Conservation (phyloP, 2,329 filamentous ascomycete genomes). For the Akanthomyces uredinophilus region DNA sequence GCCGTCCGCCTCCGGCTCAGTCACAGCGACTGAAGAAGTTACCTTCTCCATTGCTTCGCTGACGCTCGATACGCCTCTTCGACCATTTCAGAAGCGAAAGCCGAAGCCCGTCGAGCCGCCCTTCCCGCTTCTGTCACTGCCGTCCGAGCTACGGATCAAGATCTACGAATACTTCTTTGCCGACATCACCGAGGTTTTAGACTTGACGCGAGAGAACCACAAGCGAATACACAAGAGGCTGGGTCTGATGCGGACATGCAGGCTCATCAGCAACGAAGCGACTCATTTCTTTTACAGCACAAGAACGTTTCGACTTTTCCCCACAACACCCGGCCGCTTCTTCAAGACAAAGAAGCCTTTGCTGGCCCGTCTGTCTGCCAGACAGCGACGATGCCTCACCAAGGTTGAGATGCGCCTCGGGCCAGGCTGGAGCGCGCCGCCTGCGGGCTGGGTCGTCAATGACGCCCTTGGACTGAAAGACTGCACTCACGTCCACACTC, state of each 20-base stretch:
- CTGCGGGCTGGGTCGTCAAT: slow-evolving; percentile 65
- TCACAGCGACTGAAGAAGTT: slow-evolving; percentile 36
- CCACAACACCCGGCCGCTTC: slow-evolving; percentile 57
- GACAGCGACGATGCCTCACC: slow-evolving; percentile 55
- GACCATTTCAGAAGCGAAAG: slow-evolving; percentile 27
- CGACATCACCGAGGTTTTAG: slow-evolving; percentile 49
- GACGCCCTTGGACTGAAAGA: slow-evolving; percentile 58
- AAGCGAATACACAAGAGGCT: slow-evolving; percentile 56
- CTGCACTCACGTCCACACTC: slow-evolving; percentile 50
- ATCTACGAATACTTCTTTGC: slow-evolving; percentile 62
- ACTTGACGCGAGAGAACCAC: slow-evolving; percentile 63
- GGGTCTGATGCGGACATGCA: slow-evolving; percentile 55
- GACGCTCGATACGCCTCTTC: slow-evolving; percentile 35
- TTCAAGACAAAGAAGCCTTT: slow-evolving; percentile 71
- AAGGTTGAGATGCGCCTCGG: slow-evolving; percentile 66
- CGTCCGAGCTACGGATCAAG: slow-evolving; percentile 63
- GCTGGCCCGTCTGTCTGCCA: slow-evolving; percentile 57
- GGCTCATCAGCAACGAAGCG: slow-evolving; percentile 57
- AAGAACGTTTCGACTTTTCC: slow-evolving; percentile 61
- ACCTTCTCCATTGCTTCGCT: slow-evolving; percentile 39
- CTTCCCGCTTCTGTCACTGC: slow-evolving; percentile 63
- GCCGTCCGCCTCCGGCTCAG: slow-evolving; percentile 33
- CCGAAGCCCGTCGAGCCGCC: slow-evolving; percentile 34
- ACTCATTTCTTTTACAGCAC: slow-evolving; percentile 61
- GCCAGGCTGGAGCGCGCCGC: slow-evolving; percentile 67